phyloP scores from a whole-genome alignment of 1,284 basidiomycete species.

The Somion occarium region DNA sequence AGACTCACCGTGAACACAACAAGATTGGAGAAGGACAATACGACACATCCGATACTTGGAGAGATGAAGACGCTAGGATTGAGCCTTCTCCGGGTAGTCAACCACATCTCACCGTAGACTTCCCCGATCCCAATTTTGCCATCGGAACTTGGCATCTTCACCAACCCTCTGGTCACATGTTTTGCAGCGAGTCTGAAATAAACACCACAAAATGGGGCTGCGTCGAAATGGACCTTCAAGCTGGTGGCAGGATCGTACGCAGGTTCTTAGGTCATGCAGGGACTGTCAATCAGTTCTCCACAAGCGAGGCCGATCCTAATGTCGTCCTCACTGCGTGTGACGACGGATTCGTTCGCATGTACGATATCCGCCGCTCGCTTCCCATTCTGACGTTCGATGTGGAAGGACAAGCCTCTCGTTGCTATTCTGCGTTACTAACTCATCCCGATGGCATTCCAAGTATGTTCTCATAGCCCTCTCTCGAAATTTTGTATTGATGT shows the following conservation, averaged over 20 bases:
- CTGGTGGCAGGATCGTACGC: slow-evolving; percentile 23
- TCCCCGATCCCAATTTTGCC: slow-evolving; percentile 18
- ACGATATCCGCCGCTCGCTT: slow-evolving; percentile 30
- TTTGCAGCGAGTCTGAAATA: slow-evolving; percentile 16
- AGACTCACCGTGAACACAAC: slow-evolving; percentile 26
- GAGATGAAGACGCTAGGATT: slow-evolving; percentile 27
- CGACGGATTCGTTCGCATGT: slow-evolving; percentile 37
- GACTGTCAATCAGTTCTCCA: slow-evolving; percentile 27
- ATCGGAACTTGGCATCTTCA: slow-evolving; percentile 28
- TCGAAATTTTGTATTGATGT: not conserved
- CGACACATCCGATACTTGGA: slow-evolving; percentile 19
- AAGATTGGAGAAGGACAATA: slow-evolving; percentile 24
- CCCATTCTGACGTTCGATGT: slow-evolving; percentile 23
- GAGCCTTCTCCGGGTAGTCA: slow-evolving; percentile 30
- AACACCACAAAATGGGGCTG: slow-evolving; percentile 19
- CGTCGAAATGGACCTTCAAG: slow-evolving; percentile 30
- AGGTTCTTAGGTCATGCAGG: slow-evolving; percentile 37
- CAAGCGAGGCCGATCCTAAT: slow-evolving; percentile 30
- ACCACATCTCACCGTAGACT: slow-evolving; percentile 19
- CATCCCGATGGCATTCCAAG: slow-evolving; percentile 25
- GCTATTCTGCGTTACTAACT: slow-evolving; percentile 17
- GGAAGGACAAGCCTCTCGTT: slow-evolving; percentile 10
- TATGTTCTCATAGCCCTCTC: slow-evolving; percentile 9
- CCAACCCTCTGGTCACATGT: slow-evolving; percentile 22
- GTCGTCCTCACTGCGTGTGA: slow-evolving; percentile 31